These are phyloP conservation scores for Pythium graminicola DNA, from an alignment of 352 stramenopile genomes.

Conservation along the genomic window DNA sequence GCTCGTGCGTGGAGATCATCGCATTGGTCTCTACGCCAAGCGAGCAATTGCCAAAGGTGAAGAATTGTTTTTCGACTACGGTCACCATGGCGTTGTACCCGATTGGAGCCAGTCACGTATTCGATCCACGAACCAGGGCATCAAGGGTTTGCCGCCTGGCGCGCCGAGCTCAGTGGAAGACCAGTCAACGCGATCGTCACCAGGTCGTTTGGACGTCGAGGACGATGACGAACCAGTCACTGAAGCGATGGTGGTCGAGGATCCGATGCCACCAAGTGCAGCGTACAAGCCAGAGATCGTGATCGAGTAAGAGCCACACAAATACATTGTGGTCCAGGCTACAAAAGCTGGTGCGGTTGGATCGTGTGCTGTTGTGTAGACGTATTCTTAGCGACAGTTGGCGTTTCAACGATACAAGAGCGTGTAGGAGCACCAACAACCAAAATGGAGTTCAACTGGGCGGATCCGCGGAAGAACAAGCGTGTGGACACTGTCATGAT, in stretches of 20 bases:
- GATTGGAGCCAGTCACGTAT: slow-evolving; percentile 74
- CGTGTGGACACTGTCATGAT: slow-evolving; percentile 66
- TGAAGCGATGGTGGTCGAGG: not conserved
- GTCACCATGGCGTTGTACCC: slow-evolving; percentile 71
- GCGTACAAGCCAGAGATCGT: too few species aligned
- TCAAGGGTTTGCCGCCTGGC: slow-evolving; percentile 8
- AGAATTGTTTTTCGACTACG: slow-evolving; percentile 84
- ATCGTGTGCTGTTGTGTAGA: too few species aligned
- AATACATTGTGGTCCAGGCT: too few species aligned
- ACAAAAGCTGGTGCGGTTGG: too few species aligned
- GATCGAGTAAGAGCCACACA: too few species aligned
- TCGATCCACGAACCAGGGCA: slow-evolving; percentile 6
- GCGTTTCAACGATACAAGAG: not conserved
- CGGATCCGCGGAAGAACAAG: slow-evolving; percentile 76
- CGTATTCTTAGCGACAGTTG: not conserved
- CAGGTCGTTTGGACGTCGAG: not conserved
- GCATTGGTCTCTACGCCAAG: slow-evolving; percentile 92
- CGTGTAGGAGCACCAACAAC: not conserved
- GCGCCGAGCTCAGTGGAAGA: slow-evolving; percentile 11
- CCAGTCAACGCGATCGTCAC: slow-evolving; percentile 12
- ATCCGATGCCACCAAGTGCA: not conserved
- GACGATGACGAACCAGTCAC: not conserved
- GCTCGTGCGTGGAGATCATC: slow-evolving; percentile 87
- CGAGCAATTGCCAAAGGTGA: slow-evolving; percentile 80
- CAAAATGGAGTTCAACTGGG: slow-evolving; percentile 79